Conservation (phyloP, 2,329 filamentous ascomycete species). For the Apiospora saccharicola region DNA sequence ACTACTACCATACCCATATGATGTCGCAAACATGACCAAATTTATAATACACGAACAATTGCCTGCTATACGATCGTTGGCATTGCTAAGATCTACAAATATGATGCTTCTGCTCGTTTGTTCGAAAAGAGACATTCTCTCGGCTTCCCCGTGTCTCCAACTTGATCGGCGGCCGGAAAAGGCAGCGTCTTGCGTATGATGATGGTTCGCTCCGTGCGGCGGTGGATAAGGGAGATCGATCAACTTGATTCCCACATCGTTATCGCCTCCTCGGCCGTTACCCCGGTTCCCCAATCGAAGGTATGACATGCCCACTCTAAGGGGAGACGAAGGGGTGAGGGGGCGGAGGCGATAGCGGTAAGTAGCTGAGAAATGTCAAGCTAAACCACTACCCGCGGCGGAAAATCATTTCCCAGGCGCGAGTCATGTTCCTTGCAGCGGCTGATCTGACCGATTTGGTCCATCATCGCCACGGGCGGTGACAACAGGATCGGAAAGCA, state of each 20-base stretch:
- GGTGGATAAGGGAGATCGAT: neutral
- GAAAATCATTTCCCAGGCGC: neutral
- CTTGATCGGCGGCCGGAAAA: neutral
- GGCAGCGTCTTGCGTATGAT: no score
- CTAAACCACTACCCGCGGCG: neutral
- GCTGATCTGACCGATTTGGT: neutral
- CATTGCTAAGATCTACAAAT: neutral
- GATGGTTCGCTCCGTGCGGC: neutral
- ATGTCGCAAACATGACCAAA: neutral
- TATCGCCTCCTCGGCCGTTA: neutral
- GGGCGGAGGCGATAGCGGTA: neutral
- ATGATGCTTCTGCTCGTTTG: neutral
- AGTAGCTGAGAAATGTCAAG: neutral
- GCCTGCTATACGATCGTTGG: neutral
- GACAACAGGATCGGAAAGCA: neutral
- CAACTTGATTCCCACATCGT: neutral
- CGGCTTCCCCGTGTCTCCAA: neutral
- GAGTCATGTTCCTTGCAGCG: conserved; percentile 19
- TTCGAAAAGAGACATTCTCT: neutral
- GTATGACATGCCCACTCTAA: neutral
- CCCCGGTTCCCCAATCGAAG: no score
- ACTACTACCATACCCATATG: neutral
- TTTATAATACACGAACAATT: neutral
- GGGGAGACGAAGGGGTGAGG: neutral
- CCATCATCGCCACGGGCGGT: conserved; percentile 6